Conservation (phyloP, 2,329 filamentous ascomycete species). For the Zelopaecilomyces penicillatus region DNA sequence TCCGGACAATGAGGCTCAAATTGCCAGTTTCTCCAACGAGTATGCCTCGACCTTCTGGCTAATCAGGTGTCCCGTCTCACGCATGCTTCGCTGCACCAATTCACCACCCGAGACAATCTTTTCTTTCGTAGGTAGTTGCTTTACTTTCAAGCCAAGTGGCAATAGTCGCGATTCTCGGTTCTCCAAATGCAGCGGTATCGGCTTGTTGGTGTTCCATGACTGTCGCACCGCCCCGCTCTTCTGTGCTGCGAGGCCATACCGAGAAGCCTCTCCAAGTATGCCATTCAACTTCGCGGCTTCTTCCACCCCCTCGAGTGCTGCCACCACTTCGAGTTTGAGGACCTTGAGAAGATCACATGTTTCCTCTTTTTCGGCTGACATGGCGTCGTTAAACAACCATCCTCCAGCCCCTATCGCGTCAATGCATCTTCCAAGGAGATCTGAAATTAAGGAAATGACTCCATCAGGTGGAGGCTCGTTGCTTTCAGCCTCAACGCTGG, state of each 20-base stretch:
- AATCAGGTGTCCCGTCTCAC: constrained; percentile 70
- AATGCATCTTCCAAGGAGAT: constrained; percentile 63
- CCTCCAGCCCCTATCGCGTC: constrained; percentile 68
- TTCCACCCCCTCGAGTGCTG: constrained; percentile 63
- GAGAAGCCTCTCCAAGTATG: constrained; percentile 56
- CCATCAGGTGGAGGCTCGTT: constrained; percentile 50
- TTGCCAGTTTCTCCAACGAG: constrained; percentile 67
- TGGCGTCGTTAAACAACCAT: constrained; percentile 58
- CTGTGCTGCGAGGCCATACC: constrained; percentile 42
- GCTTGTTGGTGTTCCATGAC: constrained; percentile 30
- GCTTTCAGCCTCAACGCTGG: constrained; percentile 34
- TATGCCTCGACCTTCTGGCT: constrained; percentile 77
- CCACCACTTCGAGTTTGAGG: constrained; percentile 60
- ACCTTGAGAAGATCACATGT: constrained; percentile 56
- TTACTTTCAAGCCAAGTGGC: constrained; percentile 64
- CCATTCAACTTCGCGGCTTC: constrained; percentile 59
- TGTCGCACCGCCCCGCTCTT: constrained; percentile 21
- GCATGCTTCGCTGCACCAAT: constrained; percentile 56
- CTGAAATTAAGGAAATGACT: constrained; percentile 62
- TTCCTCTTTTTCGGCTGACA: constrained; percentile 43
- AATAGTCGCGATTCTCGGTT: constrained; percentile 44
- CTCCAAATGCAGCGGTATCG: constrained; percentile 33
- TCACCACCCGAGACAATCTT: constrained; percentile 64
- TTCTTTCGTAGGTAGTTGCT: constrained; percentile 38
- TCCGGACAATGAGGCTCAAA: constrained; percentile 36